phyloP scores from a whole-genome alignment of 768 basidiomycete species.

The Guyanaporus albipodus region DNA sequence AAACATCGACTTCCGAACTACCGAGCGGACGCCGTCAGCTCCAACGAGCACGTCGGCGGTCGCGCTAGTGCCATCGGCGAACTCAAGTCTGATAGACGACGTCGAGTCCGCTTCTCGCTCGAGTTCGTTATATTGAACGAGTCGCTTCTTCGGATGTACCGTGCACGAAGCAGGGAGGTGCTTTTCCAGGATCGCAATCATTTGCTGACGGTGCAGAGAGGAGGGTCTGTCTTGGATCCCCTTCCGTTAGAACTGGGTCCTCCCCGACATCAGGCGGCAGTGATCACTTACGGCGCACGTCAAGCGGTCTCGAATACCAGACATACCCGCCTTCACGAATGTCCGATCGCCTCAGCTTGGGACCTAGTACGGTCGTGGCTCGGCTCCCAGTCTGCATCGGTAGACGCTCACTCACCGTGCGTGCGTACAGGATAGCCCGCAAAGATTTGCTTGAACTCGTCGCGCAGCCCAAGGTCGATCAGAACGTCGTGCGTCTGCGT shows the following conservation, averaged over 20 bases:
- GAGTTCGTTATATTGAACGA: constrained; percentile 10
- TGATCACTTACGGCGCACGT: constrained; percentile 20
- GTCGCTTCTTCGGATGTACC: constrained; percentile 17
- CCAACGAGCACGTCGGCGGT: constrained; percentile 43
- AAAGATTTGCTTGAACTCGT: constrained; percentile 27
- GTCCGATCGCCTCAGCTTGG: constrained; percentile 23
- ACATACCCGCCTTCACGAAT: constrained; percentile 29
- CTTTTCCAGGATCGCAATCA: constrained; percentile 17
- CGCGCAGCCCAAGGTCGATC: constrained; percentile 39
- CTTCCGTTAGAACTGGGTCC: background rate
- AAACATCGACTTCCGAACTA: constrained; percentile 24
- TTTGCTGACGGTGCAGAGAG: constrained; percentile 21
- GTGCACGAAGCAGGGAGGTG: constrained; percentile 18
- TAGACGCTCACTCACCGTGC: constrained; percentile 18
- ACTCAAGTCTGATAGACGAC: constrained; percentile 7
- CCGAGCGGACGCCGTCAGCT: constrained; percentile 41
- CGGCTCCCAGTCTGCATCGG: no score
- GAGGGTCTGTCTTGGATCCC: constrained; percentile 7
- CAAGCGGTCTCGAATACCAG: constrained; percentile 23
- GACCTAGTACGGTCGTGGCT: background rate
- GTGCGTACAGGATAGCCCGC: constrained; percentile 7
- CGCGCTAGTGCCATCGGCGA: constrained; percentile 15
- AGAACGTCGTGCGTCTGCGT: constrained; percentile 44
- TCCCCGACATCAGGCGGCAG: no score
- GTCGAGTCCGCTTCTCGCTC: constrained; percentile 27